Conservation (phyloP, 2,329 filamentous ascomycete genomes). For the Neoscytalidium dimidiatum region DNA sequence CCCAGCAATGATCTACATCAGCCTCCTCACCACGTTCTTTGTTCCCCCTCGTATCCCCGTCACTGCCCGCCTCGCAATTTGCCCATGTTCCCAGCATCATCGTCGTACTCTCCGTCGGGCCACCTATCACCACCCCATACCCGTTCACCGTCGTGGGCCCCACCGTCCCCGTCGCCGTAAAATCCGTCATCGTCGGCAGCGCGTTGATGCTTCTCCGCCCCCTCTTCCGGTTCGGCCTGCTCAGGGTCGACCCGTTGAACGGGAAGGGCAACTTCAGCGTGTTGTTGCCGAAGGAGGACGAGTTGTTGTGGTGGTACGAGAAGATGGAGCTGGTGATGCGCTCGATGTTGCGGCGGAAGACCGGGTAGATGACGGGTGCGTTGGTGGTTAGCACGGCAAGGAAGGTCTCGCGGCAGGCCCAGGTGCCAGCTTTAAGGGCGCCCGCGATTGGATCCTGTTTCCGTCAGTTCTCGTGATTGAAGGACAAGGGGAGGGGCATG, state of each 20-base stretch:
- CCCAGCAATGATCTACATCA: background rate
- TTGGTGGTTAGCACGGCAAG: constrained; percentile 49
- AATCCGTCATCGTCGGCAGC: background rate
- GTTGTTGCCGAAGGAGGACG: background rate
- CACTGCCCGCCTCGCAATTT: background rate
- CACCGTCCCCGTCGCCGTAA: background rate
- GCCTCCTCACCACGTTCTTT: background rate
- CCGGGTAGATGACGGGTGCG: constrained; percentile 40
- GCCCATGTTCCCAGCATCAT: background rate
- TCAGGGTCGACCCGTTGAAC: background rate
- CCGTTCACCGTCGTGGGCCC: background rate
- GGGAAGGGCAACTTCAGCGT: background rate
- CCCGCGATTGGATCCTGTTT: constrained; percentile 38
- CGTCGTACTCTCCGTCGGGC: background rate
- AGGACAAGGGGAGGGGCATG: background rate
- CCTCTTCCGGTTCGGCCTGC: background rate
- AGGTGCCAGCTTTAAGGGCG: constrained; percentile 44
- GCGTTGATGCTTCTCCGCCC: background rate
- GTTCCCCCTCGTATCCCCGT: background rate
- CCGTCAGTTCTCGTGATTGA: background rate
- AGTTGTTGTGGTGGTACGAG: background rate
- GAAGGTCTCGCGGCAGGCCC: constrained; percentile 50
- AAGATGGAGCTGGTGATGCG: background rate
- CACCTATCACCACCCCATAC: background rate
- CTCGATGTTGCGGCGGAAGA: background rate